Percentiles rank a stretch among this genome's conserved stretches.
phyloP scores from a whole-genome alignment of 2,329 filamentous ascomycete species.

The Eurotiales sp. region DNA sequence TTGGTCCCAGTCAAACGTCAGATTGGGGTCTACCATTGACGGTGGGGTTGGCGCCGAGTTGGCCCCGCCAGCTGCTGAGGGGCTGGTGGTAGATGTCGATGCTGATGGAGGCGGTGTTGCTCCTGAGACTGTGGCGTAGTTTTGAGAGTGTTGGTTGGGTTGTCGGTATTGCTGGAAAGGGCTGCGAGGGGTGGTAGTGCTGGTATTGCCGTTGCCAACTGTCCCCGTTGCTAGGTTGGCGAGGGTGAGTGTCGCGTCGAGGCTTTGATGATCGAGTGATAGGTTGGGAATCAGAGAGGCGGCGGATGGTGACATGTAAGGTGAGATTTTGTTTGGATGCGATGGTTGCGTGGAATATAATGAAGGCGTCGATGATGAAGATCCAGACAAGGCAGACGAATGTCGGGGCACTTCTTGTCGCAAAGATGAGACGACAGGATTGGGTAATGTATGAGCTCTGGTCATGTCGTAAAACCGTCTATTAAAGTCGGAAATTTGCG shows the following conservation, averaged over 20 bases:
- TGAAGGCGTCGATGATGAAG: constrained; percentile 14
- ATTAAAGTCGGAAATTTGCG: constrained; percentile 26
- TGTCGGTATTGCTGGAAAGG: constrained; percentile 2
- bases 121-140: background rate
- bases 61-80: constrained; percentile 7
- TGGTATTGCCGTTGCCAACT: background rate
- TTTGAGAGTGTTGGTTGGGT: background rate
- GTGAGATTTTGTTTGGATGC: constrained; percentile 7
- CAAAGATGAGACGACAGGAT: constrained; percentile 17
- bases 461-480: constrained; percentile 35
- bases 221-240: constrained; percentile 9
- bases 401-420: constrained; percentile 25
- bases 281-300: background rate
- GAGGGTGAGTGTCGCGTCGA: constrained; percentile 16
- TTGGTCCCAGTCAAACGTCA: constrained; percentile 48
- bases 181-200: background rate
- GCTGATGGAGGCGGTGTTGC: background rate
- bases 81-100: background rate
- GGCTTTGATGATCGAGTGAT: constrained; percentile 5
- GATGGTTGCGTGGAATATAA: constrained; percentile 9
- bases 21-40: constrained; percentile 37
- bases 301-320: background rate
- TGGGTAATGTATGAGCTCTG: constrained; percentile 27
- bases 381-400: constrained; percentile 18
- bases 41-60: constrained; percentile 31